phyloP scores from a whole-genome alignment of 1,284 basidiomycete genomes.

The Puccinia brachypodii region DNA sequence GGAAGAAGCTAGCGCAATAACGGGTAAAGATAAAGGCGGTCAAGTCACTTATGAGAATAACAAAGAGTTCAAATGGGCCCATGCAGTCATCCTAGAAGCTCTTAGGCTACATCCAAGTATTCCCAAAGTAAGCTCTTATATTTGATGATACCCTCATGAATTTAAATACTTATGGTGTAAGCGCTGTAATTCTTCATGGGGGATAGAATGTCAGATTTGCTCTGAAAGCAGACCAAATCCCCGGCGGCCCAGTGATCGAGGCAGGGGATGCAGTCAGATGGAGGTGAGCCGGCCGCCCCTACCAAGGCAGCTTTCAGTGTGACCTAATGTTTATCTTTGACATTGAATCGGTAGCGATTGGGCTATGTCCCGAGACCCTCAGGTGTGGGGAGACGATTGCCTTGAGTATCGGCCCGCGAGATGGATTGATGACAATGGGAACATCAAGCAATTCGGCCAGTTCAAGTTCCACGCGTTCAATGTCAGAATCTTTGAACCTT shows the following conservation, averaged over 20 bases:
- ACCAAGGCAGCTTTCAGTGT: not conserved
- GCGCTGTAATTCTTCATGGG: not conserved
- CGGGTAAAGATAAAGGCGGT: not conserved
- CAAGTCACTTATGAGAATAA: constrained; percentile 39
- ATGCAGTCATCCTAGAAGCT: constrained; percentile 50
- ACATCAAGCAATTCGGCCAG: constrained; percentile 48
- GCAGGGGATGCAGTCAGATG: constrained; percentile 32
- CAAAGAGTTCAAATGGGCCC: constrained; percentile 40
- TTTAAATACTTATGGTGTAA: not conserved
- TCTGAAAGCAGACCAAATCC: constrained; percentile 21
- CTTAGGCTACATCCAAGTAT: constrained; percentile 50
- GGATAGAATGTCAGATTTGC: constrained; percentile 32
- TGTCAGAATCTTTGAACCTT: constrained; percentile 36
- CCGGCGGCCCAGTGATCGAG: constrained; percentile 18
- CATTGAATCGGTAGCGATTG: constrained; percentile 50
- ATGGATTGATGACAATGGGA: constrained; percentile 51
- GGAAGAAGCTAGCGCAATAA: constrained; percentile 7
- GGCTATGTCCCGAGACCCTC: constrained; percentile 48
- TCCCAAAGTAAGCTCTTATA: constrained; percentile 21
- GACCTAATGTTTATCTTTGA: not conserved
- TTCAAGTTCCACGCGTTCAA: constrained; percentile 53
- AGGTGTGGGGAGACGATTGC: constrained; percentile 51
- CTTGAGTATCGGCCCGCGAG: constrained; percentile 50
- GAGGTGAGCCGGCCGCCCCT: not conserved
- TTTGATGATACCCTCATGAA: not conserved